Evolutionary conservation across 2,329 filamentous ascomycete genomes (phyloP), one percentile per base, ranked within the genome.

Genomic region (Hymenoscyphus scutula): DNA sequence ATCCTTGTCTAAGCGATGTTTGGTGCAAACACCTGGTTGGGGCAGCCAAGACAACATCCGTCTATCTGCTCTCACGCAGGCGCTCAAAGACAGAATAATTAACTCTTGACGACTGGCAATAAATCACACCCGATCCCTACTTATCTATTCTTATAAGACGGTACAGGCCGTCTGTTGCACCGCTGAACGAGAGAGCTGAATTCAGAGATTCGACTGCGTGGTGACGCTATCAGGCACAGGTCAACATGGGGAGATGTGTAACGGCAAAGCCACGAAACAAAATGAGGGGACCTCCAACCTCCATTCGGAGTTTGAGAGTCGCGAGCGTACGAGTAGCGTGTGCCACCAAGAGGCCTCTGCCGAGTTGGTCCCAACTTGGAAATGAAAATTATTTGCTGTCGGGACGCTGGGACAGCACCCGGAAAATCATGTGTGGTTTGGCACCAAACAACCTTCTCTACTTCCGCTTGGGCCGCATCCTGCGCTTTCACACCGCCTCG

Each of bases 401-500:
- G 23, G 51, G 17, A 27, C 23, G 51, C 51, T 30, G 51, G 51
- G 51, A 30, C 29, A 48, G 5, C 45, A 54, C 51, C 51, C 51
- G 25, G 51, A 54, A 54, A 54, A 54, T 54, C 51, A 54, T 54
- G 41, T 54, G 5, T 54, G 51, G 51, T 17, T 54, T n/a, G n/a
- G n/a, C 8, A 17, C 15, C 23, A 53, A 30, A n/a, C 38, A 45
- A 45, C 38, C 38, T 45, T 17, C n/a, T n/a, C n/a, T 27, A 5
- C 25, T n/a, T 54, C 51, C 29, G 51, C 51, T 15, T 29, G 51
- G 51, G 29, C 51, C 51, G 25, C 51, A 54, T 54, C 51, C 19
- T 54, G 51, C 51, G 17, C 51, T 54, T 54, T 54, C 51, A 27
- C 23, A 54, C 51, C 51, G 51, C 25, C 51, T 23, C 5, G 2